Base-by-base conservation (phyloP, 2,329 filamentous ascomycete species). In the Samsoniella hepiali region DNA sequence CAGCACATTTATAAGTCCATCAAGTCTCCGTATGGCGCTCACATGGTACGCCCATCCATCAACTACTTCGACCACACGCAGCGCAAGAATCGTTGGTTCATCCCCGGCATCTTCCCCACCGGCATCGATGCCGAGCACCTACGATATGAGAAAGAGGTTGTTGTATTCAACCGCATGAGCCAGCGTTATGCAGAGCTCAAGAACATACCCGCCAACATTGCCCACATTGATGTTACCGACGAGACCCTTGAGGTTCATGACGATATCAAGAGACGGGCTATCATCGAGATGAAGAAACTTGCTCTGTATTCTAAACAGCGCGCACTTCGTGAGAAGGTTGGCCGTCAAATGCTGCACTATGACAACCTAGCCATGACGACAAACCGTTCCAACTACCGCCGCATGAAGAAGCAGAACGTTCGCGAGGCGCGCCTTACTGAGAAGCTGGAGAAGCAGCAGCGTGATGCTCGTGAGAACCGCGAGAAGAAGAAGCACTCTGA, bases 371-470 rank as follows among this genome's bases (percentile, higher is more conserved):
- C 93, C 51, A 97, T 97, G 91, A 97, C 94, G 1, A 94, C 93
- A 1, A 99, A 99, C 73, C 88, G 95, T 58, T 89, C 91, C 60
- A 86, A 89, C 71, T 97, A 97, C 75, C 90, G 95, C 42, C 89
- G 95, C 58, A 90, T 95, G 81, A 99, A 99, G 88, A 98, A 97
- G 81, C 94, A 97, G 76, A 96, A 90, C 57, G 84, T 98, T 57
- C 89, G 94, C 42, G 95, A 99, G 78, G 95, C 95, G 63, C 90
- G 94, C 63, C 96, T 99, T 68, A 99, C 95, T 0, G 95, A 99
- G 84, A 99, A 97, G 78, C 87, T 99, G 2, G 95, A 99, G 85
- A 98, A 98, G 80, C 93, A 99, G 76, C 95, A 99, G 75, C 91
- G 95, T 63, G 94, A 98, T 75, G 94, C 93, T 49, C 91, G 95